Evolutionary conservation across 2,329 filamentous ascomycete genomes (phyloP), one percentile per base, ranked within the genome.

Genomic region (Claviceps sp.): DNA sequence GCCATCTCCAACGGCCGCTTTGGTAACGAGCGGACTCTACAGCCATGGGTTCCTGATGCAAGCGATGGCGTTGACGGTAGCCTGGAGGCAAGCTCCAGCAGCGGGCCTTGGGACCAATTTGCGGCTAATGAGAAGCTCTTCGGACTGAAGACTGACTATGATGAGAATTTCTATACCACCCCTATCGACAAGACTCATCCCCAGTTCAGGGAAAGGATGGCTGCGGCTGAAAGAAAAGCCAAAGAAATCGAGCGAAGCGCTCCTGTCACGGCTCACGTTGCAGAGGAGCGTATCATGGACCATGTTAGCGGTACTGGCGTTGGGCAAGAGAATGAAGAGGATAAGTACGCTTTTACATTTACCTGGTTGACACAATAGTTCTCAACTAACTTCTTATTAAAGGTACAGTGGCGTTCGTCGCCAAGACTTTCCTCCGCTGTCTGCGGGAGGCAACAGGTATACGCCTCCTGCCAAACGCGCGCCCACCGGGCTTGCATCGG

Each of bases 81-180:
- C 47, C 74, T 96, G 24, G 89, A 93, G 61, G 80, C 72, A 49
- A 60, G 74, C 2, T 60, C 64, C n/a, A 68, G 65, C 50, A 62
- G 68, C 16, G 72, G 70, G 6, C 73, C 70, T 10, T 98, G 93
- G 93, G 91, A 98, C 65, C 93, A 98, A 66, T 98, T 98, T 63
- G 86, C 87, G 53, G 84, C 80, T 56, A 97, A 97, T 62, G 87
- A 94, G 68, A 78, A 82, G 52, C 80, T 89, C 34, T 97, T 95
- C 63, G 93, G 93, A 39, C 71, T 94, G 41, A 88, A 82, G 68
- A 93, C 86, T 50, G 89, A 89, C 61, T 98, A 97, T 65, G 83
- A 97, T 62, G 93, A 97, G 69, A 89, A 87, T 60, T 81, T 93
- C 44, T 98, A 98, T 70, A 98, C 93, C 1, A 98, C 93, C 10